phyloP scores from a whole-genome alignment of 352 stramenopile genomes.

The Pseudoperonospora humuli region DNA sequence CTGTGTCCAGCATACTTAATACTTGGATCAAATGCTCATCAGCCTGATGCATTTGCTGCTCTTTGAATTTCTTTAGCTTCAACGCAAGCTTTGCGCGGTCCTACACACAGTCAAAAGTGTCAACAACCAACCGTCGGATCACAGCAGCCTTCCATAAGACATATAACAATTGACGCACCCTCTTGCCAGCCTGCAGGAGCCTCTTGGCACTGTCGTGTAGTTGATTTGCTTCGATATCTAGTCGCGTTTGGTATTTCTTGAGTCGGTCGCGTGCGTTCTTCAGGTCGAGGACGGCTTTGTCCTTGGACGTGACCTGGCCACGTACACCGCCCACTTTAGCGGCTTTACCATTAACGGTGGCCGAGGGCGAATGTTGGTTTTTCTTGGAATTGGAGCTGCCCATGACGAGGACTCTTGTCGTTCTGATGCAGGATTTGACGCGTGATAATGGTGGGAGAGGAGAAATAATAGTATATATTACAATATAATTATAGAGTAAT shows the following conservation, averaged over 20 bases:
- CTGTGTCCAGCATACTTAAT: slow-evolving; percentile 78
- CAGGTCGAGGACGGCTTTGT: slow-evolving; percentile 83
- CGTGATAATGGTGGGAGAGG: background rate
- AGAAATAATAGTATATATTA: no score
- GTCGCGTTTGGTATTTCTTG: slow-evolving; percentile 73
- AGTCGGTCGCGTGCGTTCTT: slow-evolving; percentile 86
- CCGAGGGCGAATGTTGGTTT: slow-evolving; percentile 23
- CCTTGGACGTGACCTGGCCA: slow-evolving; percentile 75
- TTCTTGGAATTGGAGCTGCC: slow-evolving; percentile 51
- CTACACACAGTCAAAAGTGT: slow-evolving; percentile 20
- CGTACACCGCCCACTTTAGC: slow-evolving; percentile 21
- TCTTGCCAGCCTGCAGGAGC: slow-evolving; percentile 57
- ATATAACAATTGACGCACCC: slow-evolving; percentile 20
- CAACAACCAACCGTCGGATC: background rate
- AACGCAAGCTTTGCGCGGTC: slow-evolving; percentile 81
- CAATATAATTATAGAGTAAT: no score
- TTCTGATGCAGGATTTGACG: background rate
- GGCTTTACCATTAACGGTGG: background rate
- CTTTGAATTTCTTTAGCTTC: slow-evolving; percentile 87
- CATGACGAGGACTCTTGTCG: slow-evolving; percentile 22
- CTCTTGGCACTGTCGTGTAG: slow-evolving; percentile 74
- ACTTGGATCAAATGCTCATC: slow-evolving; percentile 84
- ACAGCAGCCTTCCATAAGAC: background rate
- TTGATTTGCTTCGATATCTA: slow-evolving; percentile 75
- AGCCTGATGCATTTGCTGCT: slow-evolving; percentile 82